These are phyloP conservation scores for Luzula sylvatica DNA, from an alignment of 176 grass and related monocot species.

Conservation along the genomic window DNA sequence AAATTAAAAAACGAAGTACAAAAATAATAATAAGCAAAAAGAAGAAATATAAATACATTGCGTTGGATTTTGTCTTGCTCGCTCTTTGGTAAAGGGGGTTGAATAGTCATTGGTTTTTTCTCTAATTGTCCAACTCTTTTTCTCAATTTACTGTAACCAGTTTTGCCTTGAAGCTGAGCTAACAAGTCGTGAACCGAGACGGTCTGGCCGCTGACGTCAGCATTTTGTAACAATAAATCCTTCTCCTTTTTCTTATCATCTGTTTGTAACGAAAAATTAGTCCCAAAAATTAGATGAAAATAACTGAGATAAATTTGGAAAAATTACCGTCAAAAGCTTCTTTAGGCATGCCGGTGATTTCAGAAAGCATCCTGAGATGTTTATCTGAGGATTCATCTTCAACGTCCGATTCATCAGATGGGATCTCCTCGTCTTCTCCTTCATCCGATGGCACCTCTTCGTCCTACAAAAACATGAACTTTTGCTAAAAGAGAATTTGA, in stretches of 20 bases:
- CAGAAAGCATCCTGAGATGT: conserved; percentile 72
- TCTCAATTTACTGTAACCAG: conserved; percentile 68
- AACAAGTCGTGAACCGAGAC: conserved; percentile 81
- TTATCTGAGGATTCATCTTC: conserved; percentile 41
- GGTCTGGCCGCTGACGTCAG: conserved; percentile 20
- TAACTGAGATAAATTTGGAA: conserved; percentile 9
- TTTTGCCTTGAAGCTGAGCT: conserved; percentile 53
- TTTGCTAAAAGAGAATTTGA: background rate
- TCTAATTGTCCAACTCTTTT: conserved; percentile 61
- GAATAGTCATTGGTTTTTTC: conserved; percentile 39
- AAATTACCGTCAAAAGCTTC: conserved; percentile 66
- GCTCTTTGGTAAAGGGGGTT: conserved; percentile 51
- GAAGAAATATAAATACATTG: background rate
- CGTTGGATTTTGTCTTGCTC: conserved; percentile 59
- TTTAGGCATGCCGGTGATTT: conserved; percentile 75
- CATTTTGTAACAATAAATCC: conserved; percentile 37
- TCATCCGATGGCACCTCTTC: conserved; percentile 82
- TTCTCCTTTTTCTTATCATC: conserved; percentile 40
- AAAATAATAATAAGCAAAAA: too few relatives aligned
- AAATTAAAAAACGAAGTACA: too few relatives aligned
- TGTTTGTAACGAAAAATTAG: conserved; percentile 10
- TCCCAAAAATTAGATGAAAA: conserved; percentile 6
- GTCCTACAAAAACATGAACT: conserved; percentile 35
- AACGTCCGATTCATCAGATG: conserved; percentile 18
- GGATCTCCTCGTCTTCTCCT: conserved; percentile 49